phyloP scores from a whole-genome alignment of 2,329 filamentous ascomycete genomes.

The Alternaria panax region DNA sequence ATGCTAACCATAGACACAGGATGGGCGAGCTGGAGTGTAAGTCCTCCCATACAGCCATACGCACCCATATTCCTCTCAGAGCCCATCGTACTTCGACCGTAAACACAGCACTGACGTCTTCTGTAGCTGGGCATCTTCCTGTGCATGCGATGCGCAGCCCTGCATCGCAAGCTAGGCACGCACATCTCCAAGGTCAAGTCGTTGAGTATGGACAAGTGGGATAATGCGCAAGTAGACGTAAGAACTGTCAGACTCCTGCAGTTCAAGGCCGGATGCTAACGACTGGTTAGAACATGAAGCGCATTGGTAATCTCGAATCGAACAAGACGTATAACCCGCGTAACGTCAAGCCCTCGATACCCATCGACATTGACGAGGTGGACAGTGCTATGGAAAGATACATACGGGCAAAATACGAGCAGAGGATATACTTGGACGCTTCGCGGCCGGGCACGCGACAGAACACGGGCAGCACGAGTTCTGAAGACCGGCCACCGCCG shows the following conservation, averaged over 20 bases:
- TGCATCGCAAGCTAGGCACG: conserved; percentile 95
- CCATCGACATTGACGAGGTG: conserved; percentile 88
- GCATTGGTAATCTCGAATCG: conserved; percentile 82
- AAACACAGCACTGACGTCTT: conserved; percentile 23
- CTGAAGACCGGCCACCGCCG: conserved; percentile 64
- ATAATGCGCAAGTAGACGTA: conserved; percentile 94
- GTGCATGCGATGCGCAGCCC: conserved; percentile 94
- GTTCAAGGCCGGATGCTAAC: conserved; percentile 18
- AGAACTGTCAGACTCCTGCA: conserved; percentile 40
- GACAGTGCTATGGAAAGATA: conserved; percentile 95
- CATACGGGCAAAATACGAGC: conserved; percentile 92
- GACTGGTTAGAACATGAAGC: conserved; percentile 81
- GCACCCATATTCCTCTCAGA: not conserved
- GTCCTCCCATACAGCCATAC: conserved; percentile 38
- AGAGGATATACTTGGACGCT: conserved; percentile 59
- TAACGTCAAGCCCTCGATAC: conserved; percentile 81
- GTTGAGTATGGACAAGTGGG: conserved; percentile 97
- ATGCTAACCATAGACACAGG: conserved; percentile 61
- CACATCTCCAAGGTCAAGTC: conserved; percentile 99
- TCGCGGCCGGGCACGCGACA: conserved; percentile 56
- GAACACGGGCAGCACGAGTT: conserved; percentile 64
- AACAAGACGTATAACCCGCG: conserved; percentile 91
- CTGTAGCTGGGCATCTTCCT: conserved; percentile 88
- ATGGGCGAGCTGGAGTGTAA: conserved; percentile 97
- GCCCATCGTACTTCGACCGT: not conserved